Conservation (phyloP, 306 rosid species). For the Gynostemma pentaphyllum region DNA sequence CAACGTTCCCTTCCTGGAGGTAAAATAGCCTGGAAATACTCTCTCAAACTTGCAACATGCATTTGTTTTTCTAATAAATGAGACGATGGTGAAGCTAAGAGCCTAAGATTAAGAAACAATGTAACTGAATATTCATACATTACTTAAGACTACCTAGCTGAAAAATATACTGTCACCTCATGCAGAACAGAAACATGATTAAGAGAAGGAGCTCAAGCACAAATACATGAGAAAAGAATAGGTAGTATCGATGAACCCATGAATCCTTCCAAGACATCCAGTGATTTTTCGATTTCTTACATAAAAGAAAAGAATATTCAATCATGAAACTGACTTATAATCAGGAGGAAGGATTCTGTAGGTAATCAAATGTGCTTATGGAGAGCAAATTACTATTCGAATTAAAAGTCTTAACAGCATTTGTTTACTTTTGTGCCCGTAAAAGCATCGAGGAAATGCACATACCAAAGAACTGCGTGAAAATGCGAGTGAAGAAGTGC, state of each 20-base stretch:
- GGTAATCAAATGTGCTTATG: background rate
- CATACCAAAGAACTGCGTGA: slow-evolving; percentile 94
- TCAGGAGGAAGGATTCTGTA: too few species aligned
- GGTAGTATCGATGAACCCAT: too few species aligned
- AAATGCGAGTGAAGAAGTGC: slow-evolving; percentile 92
- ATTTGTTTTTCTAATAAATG: background rate
- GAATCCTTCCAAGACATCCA: too few species aligned
- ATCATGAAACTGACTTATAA: too few species aligned
- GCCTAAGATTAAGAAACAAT: background rate
- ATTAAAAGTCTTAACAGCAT: background rate
- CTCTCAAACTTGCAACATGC: background rate
- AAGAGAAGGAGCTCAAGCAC: too few species aligned
- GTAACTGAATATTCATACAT: background rate
- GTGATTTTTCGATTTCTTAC: too few species aligned
- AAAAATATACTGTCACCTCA: too few species aligned
- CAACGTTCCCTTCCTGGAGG: background rate
- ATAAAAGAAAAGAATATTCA: too few species aligned
- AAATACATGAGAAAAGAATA: too few species aligned
- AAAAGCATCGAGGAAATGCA: background rate
- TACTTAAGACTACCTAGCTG: too few species aligned
- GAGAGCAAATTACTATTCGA: background rate
- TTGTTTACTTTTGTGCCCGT: background rate
- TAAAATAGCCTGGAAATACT: background rate
- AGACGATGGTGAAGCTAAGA: background rate
- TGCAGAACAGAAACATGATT: too few species aligned